Base-by-base conservation (phyloP, 2,329 filamentous ascomycete genomes). In the Neofusicoccum umdonicola region DNA sequence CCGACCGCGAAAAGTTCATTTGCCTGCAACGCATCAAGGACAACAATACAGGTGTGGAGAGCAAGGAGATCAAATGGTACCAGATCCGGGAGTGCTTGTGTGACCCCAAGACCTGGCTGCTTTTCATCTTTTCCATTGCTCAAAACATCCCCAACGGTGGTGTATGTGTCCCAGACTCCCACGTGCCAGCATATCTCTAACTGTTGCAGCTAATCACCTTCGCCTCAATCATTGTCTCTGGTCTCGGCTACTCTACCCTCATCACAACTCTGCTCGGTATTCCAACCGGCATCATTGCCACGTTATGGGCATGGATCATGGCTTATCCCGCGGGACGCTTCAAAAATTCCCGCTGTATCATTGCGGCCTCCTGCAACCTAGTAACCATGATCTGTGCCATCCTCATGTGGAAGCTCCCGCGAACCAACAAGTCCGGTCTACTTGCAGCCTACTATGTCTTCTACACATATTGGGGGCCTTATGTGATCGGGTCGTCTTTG, bases 361-460 rank as follows among this genome's bases (percentile, higher is more conserved):
- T 75, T n/a, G 72, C 71, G 0, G 72, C 74, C 45, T 57, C 73
- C 5, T 73, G 73, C 15, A 71, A 70, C 8, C 68, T 68, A 39
- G 65, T 75, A 22, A 72, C 73, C 0, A 71, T 74, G n/a, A 65
- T 75, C 34, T 73, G 74, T n/a, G 67, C 73, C 0, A 67, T 71
- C 7, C 50, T 76, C 4, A 73, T 72, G 8, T 76, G 74, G 47
- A 66, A 69, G 8, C 66, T 77, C 5, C 70, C 71, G 5, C 68
- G 72, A 22, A 75, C 66, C 8, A 76, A 79, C 47, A 68, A 77
- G n/a, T 71, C 70, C 1, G 75, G 73, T 1, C 77, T 79, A 50
- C 75, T 80, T 70, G 70, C 77, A 27, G 77, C 78, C 3, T 68
- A 80, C n/a, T 80, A 79, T 60, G 69, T 78, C 44, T 73, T 77